These are phyloP conservation scores for Collariella sp. DNA, from an alignment of 495 filamentous ascomycete species.

Conservation along the genomic window DNA sequence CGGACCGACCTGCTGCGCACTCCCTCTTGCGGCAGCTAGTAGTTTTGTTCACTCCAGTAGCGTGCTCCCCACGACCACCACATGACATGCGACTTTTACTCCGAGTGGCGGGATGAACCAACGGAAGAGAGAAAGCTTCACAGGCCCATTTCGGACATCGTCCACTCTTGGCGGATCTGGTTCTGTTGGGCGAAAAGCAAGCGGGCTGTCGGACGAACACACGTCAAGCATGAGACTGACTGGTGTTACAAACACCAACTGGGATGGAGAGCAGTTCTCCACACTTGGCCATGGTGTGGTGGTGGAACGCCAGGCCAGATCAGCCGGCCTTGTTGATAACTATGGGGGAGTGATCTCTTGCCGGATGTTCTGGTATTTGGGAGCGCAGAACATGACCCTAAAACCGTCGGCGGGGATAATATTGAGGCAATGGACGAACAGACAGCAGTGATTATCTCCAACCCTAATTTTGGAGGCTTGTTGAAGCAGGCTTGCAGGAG, in stretches of 20 bases:
- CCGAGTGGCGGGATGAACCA: background rate
- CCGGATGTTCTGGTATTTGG: background rate
- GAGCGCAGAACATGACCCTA: background rate
- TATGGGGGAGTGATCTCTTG: background rate
- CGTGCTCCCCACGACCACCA: too few species aligned
- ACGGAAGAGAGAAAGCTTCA: background rate
- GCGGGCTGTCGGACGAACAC: background rate
- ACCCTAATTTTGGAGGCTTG: too few species aligned
- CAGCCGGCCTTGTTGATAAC: background rate
- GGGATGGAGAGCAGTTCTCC: background rate
- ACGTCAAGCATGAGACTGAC: background rate
- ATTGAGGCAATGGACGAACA: too few species aligned
- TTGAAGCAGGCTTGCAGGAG: background rate
- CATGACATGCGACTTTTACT: too few species aligned
- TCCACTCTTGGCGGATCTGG: background rate
- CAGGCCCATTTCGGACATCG: background rate
- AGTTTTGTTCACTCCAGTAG: too few species aligned
- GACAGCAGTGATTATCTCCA: too few species aligned
- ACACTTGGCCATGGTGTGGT: background rate
- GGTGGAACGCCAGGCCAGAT: conserved; percentile 1
- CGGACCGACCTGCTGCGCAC: background rate
- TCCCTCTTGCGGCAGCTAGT: background rate
- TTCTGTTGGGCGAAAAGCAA: background rate
- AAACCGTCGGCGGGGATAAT: too few species aligned
- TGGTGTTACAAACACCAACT: background rate